phyloP scores from a whole-genome alignment of 2,329 filamentous ascomycete species.

The Nannizziopsis arthrosporioides region DNA sequence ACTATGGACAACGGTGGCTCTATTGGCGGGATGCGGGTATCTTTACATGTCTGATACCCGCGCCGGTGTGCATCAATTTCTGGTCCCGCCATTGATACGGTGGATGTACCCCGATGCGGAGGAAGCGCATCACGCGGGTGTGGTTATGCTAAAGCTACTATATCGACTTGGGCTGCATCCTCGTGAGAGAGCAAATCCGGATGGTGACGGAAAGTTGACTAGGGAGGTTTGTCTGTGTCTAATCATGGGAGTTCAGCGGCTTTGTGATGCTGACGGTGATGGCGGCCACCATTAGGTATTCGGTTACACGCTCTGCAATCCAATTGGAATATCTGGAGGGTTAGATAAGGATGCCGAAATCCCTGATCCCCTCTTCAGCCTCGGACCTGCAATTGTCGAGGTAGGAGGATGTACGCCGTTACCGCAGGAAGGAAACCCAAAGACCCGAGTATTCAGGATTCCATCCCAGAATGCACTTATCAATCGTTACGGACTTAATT shows the following conservation, averaged over 20 bases:
- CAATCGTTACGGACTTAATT: conserved; percentile 94
- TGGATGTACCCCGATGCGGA: conserved; percentile 45
- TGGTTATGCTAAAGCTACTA: conserved; percentile 56
- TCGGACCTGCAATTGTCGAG: conserved; percentile 80
- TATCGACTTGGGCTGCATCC: conserved; percentile 67
- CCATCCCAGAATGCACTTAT: conserved; percentile 76
- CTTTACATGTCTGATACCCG: conserved; percentile 65
- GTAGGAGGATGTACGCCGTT: conserved; percentile 80
- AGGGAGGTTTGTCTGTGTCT: conserved; percentile 34
- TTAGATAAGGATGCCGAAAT: conserved; percentile 92
- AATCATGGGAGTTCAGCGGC: background rate
- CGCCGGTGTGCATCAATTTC: conserved; percentile 56
- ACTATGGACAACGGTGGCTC: conserved; percentile 35
- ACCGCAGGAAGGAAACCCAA: conserved; percentile 80
- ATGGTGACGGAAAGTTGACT: conserved; percentile 42
- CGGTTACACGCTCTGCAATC: conserved; percentile 65
- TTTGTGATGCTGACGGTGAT: background rate
- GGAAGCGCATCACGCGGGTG: conserved; percentile 78
- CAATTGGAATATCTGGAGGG: conserved; percentile 87
- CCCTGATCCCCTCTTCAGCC: conserved; percentile 67
- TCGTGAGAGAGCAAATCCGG: conserved; percentile 59
- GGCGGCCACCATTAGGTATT: conserved; percentile 48
- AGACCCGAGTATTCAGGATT: conserved; percentile 77
- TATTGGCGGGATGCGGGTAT: conserved; percentile 44
- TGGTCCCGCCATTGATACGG: conserved; percentile 42